These are phyloP conservation scores for Vinca minor DNA, from an alignment of 257 asterid genomes.

Conservation along the genomic window DNA sequence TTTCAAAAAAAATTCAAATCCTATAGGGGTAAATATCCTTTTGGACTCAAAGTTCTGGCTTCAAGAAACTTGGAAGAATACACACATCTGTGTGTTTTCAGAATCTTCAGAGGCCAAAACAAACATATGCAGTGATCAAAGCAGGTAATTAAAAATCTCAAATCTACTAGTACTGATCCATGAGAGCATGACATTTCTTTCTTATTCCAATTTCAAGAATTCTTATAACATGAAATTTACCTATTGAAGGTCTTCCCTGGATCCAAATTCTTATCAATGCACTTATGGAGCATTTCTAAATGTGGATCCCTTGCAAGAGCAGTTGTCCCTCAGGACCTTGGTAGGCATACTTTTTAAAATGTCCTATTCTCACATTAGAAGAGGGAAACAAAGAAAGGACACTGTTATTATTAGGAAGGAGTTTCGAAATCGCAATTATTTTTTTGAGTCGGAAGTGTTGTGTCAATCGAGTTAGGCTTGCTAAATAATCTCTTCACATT, in stretches of 20 bases:
- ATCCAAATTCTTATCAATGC: slow-evolving; percentile 22
- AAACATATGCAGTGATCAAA: slow-evolving; percentile 47
- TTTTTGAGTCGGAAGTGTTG: too few species aligned
- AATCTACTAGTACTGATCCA: not conserved
- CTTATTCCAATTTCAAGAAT: too few species aligned
- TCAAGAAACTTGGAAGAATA: slow-evolving; percentile 33
- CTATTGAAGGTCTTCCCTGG: slow-evolving; percentile 34
- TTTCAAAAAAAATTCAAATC: too few species aligned
- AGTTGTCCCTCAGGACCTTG: slow-evolving; percentile 38
- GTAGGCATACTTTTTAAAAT: slow-evolving; percentile 16
- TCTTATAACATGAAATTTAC: not conserved
- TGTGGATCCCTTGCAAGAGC: slow-evolving; percentile 29
- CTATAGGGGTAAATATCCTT: slow-evolving; percentile 40
- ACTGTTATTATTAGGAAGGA: too few species aligned
- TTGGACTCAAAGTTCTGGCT: slow-evolving; percentile 40
- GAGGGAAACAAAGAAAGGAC: too few species aligned
- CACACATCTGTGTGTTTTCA: slow-evolving; percentile 41
- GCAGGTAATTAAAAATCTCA: slow-evolving; percentile 34
- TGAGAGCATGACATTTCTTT: not conserved
- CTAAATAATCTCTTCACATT: not conserved
- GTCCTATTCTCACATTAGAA: too few species aligned
- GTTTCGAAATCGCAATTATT: too few species aligned
- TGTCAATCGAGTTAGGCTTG: too few species aligned
- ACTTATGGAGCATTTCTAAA: slow-evolving; percentile 42
- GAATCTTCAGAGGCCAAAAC: slow-evolving; percentile 22